Evolutionary conservation across 2,329 filamentous ascomycete genomes (phyloP).

Genomic region (Orbilia oligospora): DNA sequence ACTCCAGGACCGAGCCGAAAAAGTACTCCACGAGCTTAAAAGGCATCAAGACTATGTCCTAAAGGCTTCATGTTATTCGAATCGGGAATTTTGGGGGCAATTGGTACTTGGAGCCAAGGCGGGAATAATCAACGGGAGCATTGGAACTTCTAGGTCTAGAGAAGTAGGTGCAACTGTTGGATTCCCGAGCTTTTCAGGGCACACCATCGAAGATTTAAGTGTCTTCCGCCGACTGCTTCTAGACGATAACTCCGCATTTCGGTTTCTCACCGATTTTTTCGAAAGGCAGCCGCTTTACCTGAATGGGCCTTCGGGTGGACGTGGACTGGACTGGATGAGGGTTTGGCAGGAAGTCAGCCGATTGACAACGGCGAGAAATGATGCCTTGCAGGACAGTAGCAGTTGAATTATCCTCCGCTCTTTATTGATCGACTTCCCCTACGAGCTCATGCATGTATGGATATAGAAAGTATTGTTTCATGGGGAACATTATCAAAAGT

Average conservation of each 20-base stretch:
- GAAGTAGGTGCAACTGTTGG: not conserved
- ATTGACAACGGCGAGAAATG: slow-evolving; percentile 11
- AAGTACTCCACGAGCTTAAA: slow-evolving; percentile 16
- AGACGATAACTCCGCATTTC: not conserved
- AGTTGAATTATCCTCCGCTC: not conserved
- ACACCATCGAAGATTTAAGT: not conserved
- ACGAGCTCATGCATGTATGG: not conserved
- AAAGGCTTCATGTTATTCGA: slow-evolving; percentile 6
- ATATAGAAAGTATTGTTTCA: slow-evolving; percentile 10
- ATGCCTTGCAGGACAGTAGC: not conserved
- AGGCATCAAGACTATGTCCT: slow-evolving; percentile 28
- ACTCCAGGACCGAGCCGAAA: slow-evolving; percentile 1
- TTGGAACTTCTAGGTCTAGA: not conserved
- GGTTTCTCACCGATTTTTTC: slow-evolving; percentile 16
- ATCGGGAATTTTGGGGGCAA: slow-evolving; percentile 17
- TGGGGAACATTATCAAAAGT: not conserved
- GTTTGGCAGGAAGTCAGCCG: slow-evolving; percentile 26
- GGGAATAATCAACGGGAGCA: not conserved
- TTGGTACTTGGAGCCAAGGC: not conserved
- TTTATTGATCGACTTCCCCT: not conserved
- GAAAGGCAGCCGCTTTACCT: not conserved
- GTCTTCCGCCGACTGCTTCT: not conserved
- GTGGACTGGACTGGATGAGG: not conserved
- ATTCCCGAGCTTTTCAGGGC: not conserved
- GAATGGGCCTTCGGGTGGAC: not conserved